Percentiles rank a stretch among this genome's conserved stretches.
These are phyloP conservation scores for Senna siamea DNA, from an alignment of 306 rosid genomes.

Conservation along the genomic window DNA sequence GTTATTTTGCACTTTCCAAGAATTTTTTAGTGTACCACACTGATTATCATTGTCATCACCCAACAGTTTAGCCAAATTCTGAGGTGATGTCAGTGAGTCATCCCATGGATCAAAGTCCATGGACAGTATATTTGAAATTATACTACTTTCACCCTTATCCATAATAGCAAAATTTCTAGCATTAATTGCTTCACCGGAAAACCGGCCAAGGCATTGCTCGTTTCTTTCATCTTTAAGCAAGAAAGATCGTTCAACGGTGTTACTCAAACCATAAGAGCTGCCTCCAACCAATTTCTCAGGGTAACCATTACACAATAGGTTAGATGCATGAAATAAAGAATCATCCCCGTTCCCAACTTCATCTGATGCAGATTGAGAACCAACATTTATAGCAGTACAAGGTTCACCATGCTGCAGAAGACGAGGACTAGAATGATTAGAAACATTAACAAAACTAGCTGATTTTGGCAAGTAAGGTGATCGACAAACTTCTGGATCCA, in stretches of 20 bases:
- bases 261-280: conserved; percentile 52
- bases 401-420: conserved; percentile 48
- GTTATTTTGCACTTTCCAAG: conserved; percentile 74
- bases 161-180: conserved; percentile 46
- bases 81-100: conserved; percentile 68
- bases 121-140: conserved; percentile 89
- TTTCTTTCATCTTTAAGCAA: conserved; percentile 54
- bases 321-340: conserved; percentile 48
- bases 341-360: conserved; percentile 50
- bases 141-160: conserved; percentile 86
- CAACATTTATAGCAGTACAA: conserved; percentile 45
- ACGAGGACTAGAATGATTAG: conserved; percentile 48
- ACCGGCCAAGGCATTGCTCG: conserved; percentile 49
- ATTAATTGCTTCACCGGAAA: conserved; percentile 51
- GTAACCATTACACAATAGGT: conserved; percentile 53
- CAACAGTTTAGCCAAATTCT: conserved; percentile 63
- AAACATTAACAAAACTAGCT: conserved; percentile 38
- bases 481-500: conserved; percentile 76
- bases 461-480: conserved; percentile 52
- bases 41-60: conserved; percentile 62
- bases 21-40: conserved; percentile 49
- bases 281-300: conserved; percentile 50
- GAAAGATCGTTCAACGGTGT: conserved; percentile 44
- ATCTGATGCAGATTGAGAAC: conserved; percentile 46
- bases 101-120: conserved; percentile 77